Percentiles rank a stretch among this genome's conserved stretches.
phyloP scores from a whole-genome alignment of 2,329 filamentous ascomycete genomes.

The Metarhizium rileyi region DNA sequence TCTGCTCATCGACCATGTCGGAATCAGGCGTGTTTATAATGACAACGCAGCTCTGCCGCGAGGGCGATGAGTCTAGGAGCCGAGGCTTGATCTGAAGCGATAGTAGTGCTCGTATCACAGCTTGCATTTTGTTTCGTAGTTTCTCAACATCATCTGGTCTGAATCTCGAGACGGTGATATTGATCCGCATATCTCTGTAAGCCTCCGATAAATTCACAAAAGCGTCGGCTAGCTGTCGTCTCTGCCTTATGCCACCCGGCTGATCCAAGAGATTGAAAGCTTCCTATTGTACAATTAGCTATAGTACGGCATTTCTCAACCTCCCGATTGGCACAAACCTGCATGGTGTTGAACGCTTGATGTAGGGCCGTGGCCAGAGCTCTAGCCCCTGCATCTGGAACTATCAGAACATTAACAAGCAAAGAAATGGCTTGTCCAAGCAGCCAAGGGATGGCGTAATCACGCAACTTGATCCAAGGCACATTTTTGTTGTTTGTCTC shows the following conservation, averaged over 20 bases:
- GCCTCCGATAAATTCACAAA: constrained; percentile 48
- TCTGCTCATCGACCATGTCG: background rate
- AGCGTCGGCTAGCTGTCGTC: constrained; percentile 36
- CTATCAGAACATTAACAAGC: constrained; percentile 35
- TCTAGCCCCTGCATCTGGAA: constrained; percentile 46
- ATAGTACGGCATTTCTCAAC: background rate
- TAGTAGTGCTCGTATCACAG: constrained; percentile 42
- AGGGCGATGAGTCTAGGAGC: constrained; percentile 28
- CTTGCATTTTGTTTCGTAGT: constrained; percentile 46
- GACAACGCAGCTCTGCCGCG: constrained; percentile 9
- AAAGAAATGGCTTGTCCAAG: constrained; percentile 45
- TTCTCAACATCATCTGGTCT: constrained; percentile 37
- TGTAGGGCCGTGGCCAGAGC: constrained; percentile 39
- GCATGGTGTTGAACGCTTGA: constrained; percentile 36
- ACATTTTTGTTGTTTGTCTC: constrained; percentile 33
- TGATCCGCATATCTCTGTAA: constrained; percentile 45
- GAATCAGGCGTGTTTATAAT: constrained; percentile 6
- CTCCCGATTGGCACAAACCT: constrained; percentile 19
- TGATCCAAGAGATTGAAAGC: constrained; percentile 14
- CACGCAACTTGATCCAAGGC: constrained; percentile 39
- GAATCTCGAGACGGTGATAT: constrained; percentile 46
- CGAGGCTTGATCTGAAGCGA: constrained; percentile 39
- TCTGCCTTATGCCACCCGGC: constrained; percentile 17
- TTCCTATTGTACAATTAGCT: constrained; percentile 14
- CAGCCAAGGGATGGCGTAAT: constrained; percentile 46